Percentiles rank a stretch among this genome's conserved stretches.
Evolutionary conservation across 495 filamentous ascomycete species (phyloP).

Genomic region (Hamigera avellanea): DNA sequence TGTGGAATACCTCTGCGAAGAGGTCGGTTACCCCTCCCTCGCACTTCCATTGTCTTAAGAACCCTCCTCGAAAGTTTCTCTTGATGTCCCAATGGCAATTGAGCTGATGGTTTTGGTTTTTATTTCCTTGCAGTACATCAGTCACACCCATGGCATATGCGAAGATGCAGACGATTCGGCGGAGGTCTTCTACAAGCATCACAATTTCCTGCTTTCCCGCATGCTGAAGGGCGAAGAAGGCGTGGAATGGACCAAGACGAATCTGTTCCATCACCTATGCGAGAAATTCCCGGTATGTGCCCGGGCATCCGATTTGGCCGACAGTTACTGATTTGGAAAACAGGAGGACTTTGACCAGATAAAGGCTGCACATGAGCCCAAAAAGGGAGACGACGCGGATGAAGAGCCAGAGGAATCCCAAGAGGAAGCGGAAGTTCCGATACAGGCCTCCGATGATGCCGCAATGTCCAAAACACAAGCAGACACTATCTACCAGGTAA

Average conservation of each 20-base stretch:
- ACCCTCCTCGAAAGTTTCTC: too few relatives aligned
- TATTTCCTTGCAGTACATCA: slow-evolving; percentile 23
- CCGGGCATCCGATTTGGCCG: too few relatives aligned
- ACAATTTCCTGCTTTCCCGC: slow-evolving; percentile 41
- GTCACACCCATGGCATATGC: slow-evolving; percentile 32
- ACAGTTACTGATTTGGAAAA: slow-evolving; percentile 3
- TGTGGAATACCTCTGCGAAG: slow-evolving; percentile 30
- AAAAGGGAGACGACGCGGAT: slow-evolving; percentile 13
- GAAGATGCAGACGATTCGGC: slow-evolving; percentile 36
- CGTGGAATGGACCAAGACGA: slow-evolving; percentile 42
- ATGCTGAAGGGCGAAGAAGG: slow-evolving; percentile 47
- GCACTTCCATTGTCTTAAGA: too few relatives aligned
- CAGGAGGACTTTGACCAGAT: slow-evolving; percentile 33
- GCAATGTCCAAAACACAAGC: slow-evolving; percentile 23
- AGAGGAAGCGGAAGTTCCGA: slow-evolving; percentile 9
- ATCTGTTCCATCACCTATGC: slow-evolving; percentile 39
- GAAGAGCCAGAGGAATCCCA: slow-evolving; percentile 2
- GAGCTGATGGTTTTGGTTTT: background rate
- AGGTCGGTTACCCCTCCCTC: slow-evolving; percentile 20
- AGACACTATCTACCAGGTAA: slow-evolving; percentile 25
- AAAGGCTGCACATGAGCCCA: slow-evolving; percentile 17
- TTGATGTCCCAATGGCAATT: too few relatives aligned
- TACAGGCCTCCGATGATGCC: slow-evolving; percentile 17
- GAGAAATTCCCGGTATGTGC: slow-evolving; percentile 36
- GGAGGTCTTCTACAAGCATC: slow-evolving; percentile 41